phyloP scores from a whole-genome alignment of 176 grass and related monocot genomes.

The Canna indica region DNA sequence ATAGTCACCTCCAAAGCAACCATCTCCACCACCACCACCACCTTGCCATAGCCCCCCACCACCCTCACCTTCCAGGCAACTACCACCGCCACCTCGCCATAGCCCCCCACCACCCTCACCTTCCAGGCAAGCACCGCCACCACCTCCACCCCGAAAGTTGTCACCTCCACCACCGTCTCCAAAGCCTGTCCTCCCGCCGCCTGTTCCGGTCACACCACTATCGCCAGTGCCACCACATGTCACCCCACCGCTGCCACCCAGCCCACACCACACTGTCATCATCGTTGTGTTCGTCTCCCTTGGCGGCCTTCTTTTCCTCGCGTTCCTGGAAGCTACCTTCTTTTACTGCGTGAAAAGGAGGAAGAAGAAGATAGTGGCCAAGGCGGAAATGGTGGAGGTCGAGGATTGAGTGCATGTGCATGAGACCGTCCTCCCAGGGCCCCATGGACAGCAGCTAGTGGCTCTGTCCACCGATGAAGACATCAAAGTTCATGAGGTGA shows the following conservation, averaged over 20 bases:
- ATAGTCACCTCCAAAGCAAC: conserved; percentile 1
- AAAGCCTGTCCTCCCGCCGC: no score
- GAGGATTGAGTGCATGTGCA: conserved; percentile 48
- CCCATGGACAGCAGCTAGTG: conserved; percentile 24
- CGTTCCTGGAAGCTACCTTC: conserved; percentile 37
- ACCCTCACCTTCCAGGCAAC: neutral
- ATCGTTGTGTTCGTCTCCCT: no score
- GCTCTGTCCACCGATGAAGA: conserved; percentile 50
- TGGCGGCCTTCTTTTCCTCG: conserved; percentile 51
- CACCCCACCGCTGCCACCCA: conserved; percentile 39
- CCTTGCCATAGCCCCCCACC: neutral
- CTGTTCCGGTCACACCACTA: no score
- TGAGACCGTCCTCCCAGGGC: conserved; percentile 27
- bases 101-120: no score
- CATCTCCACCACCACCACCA: neutral
- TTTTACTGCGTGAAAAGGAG: conserved; percentile 63
- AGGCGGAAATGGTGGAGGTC: conserved; percentile 38
- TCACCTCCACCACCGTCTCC: conserved; percentile 19
- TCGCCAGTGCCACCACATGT: neutral
- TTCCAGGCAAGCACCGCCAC: no score
- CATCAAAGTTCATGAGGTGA: conserved; percentile 40
- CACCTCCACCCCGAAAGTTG: no score
- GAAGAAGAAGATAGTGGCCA: conserved; percentile 22
- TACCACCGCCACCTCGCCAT: no score
- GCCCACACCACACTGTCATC: conserved; percentile 46